These are phyloP conservation scores for Russula foetens DNA, from an alignment of 768 basidiomycete genomes.

Conservation along the genomic window DNA sequence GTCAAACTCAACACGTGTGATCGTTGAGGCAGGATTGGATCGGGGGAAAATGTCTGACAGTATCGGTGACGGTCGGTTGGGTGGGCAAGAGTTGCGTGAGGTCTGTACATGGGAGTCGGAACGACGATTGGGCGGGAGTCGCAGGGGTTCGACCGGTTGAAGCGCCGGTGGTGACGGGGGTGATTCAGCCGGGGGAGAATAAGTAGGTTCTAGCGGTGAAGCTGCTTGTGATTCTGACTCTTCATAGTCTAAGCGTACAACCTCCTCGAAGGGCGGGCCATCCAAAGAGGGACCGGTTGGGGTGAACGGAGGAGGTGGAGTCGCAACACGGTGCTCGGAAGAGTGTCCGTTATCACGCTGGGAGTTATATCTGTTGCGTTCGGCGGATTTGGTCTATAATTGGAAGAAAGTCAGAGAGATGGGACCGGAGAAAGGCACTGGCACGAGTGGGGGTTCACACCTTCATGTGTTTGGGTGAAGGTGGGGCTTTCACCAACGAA, in stretches of 20 bases:
- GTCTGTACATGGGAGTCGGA: neutral
- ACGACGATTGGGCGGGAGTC: neutral
- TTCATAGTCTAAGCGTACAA: constrained; percentile 21
- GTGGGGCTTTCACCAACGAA: neutral
- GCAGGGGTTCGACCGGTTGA: neutral
- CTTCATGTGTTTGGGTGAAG: constrained; percentile 1
- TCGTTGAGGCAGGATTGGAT: neutral
- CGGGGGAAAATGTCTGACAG: neutral
- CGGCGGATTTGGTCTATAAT: neutral
- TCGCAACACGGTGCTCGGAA: constrained; percentile 4
- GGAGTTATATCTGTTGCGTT: neutral
- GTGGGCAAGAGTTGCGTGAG: neutral
- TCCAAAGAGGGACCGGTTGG: constrained; percentile 31
- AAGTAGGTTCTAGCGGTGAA: constrained; percentile 20
- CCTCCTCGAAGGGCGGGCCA: constrained; percentile 31
- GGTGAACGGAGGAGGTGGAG: constrained; percentile 36
- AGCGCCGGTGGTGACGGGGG: neutral
- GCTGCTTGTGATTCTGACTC: constrained; percentile 20
- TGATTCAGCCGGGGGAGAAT: neutral
- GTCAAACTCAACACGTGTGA: constrained; percentile 30
- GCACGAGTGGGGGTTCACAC: neutral
- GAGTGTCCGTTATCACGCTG: neutral
- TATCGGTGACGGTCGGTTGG: neutral
- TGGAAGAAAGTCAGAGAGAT: neutral
- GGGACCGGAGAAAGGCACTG: neutral